Conservation (phyloP, 2,329 filamentous ascomycete genomes). For the Trichoderma pleuroti region DNA sequence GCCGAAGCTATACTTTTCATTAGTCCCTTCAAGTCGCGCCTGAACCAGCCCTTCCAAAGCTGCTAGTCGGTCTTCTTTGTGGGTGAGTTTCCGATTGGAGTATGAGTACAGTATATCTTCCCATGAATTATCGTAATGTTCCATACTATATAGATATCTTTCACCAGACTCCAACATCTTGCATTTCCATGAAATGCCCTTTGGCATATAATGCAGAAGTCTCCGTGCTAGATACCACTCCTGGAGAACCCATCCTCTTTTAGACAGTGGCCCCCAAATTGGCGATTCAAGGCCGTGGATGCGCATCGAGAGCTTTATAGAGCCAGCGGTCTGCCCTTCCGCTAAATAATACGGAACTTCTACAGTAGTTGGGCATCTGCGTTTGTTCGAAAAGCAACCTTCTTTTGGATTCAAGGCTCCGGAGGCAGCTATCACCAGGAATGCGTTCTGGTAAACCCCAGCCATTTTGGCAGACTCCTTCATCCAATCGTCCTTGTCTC, state of each 20-base stretch:
- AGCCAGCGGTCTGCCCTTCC: neutral
- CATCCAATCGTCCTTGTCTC: neutral
- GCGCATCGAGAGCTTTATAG: neutral
- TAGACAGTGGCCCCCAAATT: rapidly evolving
- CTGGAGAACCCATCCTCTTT: neutral
- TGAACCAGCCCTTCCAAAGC: neutral
- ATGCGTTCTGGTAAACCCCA: neutral
- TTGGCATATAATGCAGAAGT: neutral
- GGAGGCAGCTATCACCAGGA: neutral
- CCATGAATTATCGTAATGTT: rapidly evolving
- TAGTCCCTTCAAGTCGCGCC: neutral
- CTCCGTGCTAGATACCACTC: neutral
- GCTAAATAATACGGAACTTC: neutral
- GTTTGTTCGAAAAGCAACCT: neutral
- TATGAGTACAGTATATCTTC: neutral
- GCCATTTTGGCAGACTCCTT: neutral
- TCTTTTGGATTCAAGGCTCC: neutral
- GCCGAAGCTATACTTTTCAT: neutral
- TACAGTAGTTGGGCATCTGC: neutral
- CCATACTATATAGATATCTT: neutral
- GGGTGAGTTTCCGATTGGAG: neutral
- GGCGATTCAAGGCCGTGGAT: neutral
- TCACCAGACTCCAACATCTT: neutral
- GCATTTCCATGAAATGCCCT: neutral
- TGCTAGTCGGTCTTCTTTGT: neutral